Evolutionary conservation across 768 basidiomycete genomes (phyloP).

Genomic region (Ephemerocybe angulata): DNA sequence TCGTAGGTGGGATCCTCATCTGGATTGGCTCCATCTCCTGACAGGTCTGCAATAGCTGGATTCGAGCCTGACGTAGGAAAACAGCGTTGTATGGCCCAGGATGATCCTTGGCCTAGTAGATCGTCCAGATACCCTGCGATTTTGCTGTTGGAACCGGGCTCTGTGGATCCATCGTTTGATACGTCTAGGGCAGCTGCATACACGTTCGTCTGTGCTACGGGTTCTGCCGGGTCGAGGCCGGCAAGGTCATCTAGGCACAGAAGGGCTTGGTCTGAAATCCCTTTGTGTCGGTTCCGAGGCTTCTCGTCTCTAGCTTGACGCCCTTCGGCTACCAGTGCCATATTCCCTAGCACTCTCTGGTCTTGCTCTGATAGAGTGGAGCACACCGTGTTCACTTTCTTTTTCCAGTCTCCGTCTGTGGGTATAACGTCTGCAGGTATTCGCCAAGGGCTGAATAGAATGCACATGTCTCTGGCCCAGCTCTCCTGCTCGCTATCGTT

Average conservation of each 20-base stretch:
- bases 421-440: not conserved
- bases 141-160: too few species aligned
- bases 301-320: not conserved
- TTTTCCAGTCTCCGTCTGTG: not conserved
- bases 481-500: not conserved
- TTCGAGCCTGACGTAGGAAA: too few species aligned
- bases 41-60: too few species aligned
- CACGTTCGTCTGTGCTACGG: too few species aligned
- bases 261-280: not conserved
- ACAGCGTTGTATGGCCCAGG: too few species aligned
- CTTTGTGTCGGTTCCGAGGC: not conserved
- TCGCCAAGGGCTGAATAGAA: slow-evolving; percentile 1
- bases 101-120: too few species aligned
- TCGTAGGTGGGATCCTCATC: not conserved
- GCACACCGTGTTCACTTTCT: not conserved
- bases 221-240: not conserved
- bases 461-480: slow-evolving; percentile 8
- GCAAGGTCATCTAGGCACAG: not conserved
- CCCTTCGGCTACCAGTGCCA: slow-evolving; percentile 1
- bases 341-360: not conserved
- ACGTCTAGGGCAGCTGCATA: too few species aligned
- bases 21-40: too few species aligned
- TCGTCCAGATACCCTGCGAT: too few species aligned
- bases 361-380: not conserved
- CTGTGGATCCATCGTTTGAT: too few species aligned